Conservation (phyloP, 2,329 filamentous ascomycete species). For the Amylocarpus encephaloides region DNA sequence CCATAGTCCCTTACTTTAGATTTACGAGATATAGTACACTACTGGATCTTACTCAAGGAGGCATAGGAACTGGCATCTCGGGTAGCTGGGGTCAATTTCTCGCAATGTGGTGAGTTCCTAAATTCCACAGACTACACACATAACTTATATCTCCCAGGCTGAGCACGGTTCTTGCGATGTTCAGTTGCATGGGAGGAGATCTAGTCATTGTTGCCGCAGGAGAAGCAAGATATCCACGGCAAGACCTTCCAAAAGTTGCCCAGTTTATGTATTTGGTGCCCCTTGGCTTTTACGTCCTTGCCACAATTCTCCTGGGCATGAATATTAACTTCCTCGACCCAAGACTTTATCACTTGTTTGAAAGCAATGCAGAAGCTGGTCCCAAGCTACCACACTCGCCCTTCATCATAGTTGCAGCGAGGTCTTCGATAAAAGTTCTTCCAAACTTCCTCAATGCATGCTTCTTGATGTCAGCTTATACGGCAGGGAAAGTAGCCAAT, state of each 20-base stretch:
- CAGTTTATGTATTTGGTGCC: too few relatives aligned
- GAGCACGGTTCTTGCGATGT: neutral
- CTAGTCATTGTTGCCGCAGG: neutral
- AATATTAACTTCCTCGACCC: too few relatives aligned
- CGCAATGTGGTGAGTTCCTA: neutral
- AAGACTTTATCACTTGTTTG: too few relatives aligned
- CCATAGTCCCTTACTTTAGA: neutral
- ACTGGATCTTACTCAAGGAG: neutral
- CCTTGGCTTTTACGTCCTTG: too few relatives aligned
- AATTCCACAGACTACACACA: neutral
- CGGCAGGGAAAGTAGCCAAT: too few relatives aligned
- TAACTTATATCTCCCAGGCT: neutral
- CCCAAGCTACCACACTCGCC: neutral
- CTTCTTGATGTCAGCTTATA: neutral
- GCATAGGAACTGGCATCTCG: neutral
- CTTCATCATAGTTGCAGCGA: neutral
- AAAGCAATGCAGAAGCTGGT: neutral
- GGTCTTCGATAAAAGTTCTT: neutral
- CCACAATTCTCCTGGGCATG: too few relatives aligned
- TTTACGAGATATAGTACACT: neutral
- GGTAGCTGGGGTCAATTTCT: slow-evolving; percentile 1
- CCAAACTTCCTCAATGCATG: neutral
- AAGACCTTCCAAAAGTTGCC: neutral
- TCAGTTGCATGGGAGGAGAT: neutral
- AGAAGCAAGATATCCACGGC: neutral